Percentiles rank a stretch among this genome's conserved stretches.
Evolutionary conservation across 2,329 filamentous ascomycete species (phyloP).

Genomic region (Epicoccum nigrum): DNA sequence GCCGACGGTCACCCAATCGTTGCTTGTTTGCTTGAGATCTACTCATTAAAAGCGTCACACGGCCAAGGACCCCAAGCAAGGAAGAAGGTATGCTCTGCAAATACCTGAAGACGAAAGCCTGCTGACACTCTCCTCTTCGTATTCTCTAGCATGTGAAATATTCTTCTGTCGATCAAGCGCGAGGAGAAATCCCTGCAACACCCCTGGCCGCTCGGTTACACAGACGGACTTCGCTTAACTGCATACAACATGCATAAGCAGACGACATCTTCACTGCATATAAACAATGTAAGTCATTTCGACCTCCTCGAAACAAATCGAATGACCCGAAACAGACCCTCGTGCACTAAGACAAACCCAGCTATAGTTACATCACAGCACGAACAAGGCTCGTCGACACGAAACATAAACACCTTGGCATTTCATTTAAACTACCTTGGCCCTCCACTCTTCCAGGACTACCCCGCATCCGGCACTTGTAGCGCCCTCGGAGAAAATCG

Average conservation of each 20-base stretch:
- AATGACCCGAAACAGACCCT: not conserved
- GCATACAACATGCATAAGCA: not conserved
- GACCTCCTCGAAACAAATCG: not conserved
- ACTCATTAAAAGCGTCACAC: no score
- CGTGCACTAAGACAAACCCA: not conserved
- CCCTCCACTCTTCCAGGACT: not conserved
- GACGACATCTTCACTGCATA: not conserved
- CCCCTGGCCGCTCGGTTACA: not conserved
- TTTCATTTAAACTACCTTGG: not conserved
- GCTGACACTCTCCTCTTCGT: no score
- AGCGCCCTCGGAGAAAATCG: not conserved
- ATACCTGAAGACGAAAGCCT: no score
- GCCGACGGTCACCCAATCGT: no score
- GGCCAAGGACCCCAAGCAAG: no score
- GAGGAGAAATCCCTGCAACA: not conserved
- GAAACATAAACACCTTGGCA: not conserved
- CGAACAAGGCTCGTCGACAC: not conserved
- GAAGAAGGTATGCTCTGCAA: no score
- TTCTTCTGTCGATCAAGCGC: no score
- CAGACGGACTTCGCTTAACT: not conserved
- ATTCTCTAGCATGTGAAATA: no score
- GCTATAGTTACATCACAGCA: not conserved
- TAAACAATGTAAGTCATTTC: not conserved
- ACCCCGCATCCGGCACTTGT: not conserved
- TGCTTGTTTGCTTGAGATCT: no score